phyloP scores from a whole-genome alignment of 345 rosid genomes.

The Combretum micranthum region DNA sequence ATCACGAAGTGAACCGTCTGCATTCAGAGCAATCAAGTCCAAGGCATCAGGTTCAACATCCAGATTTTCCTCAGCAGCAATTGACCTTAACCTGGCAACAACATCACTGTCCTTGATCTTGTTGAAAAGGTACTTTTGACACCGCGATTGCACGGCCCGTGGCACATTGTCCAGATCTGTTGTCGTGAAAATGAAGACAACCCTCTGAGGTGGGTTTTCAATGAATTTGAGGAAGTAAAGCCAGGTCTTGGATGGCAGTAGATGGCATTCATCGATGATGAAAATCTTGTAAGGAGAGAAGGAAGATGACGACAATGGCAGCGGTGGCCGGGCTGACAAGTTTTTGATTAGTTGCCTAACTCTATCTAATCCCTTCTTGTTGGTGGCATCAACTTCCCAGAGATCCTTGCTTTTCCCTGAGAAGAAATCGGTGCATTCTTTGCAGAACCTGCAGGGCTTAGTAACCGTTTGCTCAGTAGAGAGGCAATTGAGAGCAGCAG shows the following conservation, averaged over 20 bases:
- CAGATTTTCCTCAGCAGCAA: conserved; percentile 66
- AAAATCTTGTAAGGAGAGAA: conserved; percentile 56
- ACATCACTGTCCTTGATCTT: conserved; percentile 88
- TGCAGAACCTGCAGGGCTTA: conserved; percentile 87
- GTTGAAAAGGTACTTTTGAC: conserved; percentile 87
- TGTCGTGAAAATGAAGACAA: conserved; percentile 79
- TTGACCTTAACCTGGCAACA: conserved; percentile 51
- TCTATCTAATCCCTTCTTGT: conserved; percentile 59
- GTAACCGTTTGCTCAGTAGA: conserved; percentile 36
- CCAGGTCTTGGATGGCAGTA: conserved; percentile 87
- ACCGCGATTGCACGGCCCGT: conserved; percentile 86
- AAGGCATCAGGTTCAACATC: conserved; percentile 87
- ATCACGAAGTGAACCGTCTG: conserved; percentile 97
- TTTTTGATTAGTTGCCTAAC: conserved; percentile 56
- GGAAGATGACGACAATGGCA: conserved; percentile 14
- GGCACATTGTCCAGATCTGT: conserved; percentile 94
- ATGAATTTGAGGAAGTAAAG: conserved; percentile 80
- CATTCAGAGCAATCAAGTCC: conserved; percentile 84
- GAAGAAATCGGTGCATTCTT: conserved; percentile 62
- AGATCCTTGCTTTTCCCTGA: conserved; percentile 64
- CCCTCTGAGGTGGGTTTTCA: conserved; percentile 67
- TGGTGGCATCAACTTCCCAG: conserved; percentile 75
- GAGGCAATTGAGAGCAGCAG: conserved; percentile 78
- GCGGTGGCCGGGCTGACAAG: conserved; percentile 32
- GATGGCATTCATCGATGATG: conserved; percentile 86